Conservation (phyloP, 2,329 filamentous ascomycete species). For the Phialophora verrucosa region DNA sequence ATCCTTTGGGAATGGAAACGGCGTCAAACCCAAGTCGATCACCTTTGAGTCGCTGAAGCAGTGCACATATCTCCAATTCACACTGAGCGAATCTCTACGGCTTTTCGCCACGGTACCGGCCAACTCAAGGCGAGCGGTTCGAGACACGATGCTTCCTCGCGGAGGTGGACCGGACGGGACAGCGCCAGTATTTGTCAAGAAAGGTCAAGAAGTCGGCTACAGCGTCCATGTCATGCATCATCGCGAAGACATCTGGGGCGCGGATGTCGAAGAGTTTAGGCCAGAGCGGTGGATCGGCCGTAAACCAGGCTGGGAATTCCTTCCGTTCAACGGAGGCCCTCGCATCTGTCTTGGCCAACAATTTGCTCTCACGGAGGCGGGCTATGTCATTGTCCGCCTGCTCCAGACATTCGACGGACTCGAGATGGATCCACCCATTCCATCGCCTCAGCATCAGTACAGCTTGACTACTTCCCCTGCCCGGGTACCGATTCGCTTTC, state of each 20-base stretch:
- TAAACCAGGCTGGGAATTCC: constrained; percentile 68
- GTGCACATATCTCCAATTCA: constrained; percentile 36
- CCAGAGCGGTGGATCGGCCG: constrained; percentile 74
- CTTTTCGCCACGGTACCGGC: constrained; percentile 55
- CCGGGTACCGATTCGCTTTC: neutral
- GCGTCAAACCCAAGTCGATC: constrained; percentile 13
- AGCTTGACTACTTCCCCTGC: constrained; percentile 26
- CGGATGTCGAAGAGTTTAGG: constrained; percentile 60
- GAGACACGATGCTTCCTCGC: constrained; percentile 57
- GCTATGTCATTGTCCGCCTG: constrained; percentile 40
- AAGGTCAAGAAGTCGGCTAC: constrained; percentile 67
- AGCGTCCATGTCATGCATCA: constrained; percentile 69
- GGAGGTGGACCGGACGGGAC: constrained; percentile 56
- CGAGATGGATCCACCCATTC: constrained; percentile 45
- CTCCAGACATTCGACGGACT: constrained; percentile 61
- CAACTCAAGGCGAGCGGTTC: constrained; percentile 58
- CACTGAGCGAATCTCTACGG: constrained; percentile 50
- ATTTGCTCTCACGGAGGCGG: constrained; percentile 40
- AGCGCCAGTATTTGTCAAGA: constrained; percentile 55
- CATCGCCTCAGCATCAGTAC: constrained; percentile 24
- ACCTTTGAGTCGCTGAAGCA: constrained; percentile 30
- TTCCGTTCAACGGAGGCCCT: constrained; percentile 42
- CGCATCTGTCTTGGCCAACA: constrained; percentile 42
- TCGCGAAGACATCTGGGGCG: constrained; percentile 58
- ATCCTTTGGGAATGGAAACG: constrained; percentile 8